phyloP scores from a whole-genome alignment of 768 basidiomycete species.

The Lactarius sanguifluus region DNA sequence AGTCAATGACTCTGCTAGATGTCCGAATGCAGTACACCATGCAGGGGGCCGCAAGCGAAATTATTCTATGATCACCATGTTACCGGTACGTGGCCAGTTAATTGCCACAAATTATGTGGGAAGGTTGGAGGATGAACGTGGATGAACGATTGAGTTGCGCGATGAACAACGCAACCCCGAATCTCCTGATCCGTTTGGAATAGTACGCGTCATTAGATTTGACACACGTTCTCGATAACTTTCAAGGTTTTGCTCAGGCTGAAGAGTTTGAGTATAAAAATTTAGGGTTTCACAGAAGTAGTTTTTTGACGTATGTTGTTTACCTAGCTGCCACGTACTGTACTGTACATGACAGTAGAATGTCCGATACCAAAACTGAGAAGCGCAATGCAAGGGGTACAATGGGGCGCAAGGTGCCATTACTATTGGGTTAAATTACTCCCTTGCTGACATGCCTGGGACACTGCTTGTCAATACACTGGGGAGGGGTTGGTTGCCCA shows the following conservation, averaged over 20 bases:
- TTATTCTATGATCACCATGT: background rate
- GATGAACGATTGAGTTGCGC: background rate
- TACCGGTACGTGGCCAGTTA: background rate
- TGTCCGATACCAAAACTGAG: background rate
- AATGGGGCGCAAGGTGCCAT: background rate
- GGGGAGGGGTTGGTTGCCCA: slow-evolving; percentile 66
- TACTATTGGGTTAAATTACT: slow-evolving; percentile 16
- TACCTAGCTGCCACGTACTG: background rate
- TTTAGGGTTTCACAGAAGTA: background rate
- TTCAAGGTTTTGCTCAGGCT: background rate
- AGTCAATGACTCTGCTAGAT: background rate
- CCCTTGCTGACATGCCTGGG: slow-evolving; percentile 25
- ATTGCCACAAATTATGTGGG: background rate
- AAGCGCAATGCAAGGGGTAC: background rate
- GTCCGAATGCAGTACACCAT: background rate
- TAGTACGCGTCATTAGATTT: background rate
- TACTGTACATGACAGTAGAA: slow-evolving; percentile 3
- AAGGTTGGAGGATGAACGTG: background rate
- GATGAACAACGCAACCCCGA: background rate
- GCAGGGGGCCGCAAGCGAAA: background rate
- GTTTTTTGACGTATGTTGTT: background rate
- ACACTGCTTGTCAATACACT: slow-evolving; percentile 68
- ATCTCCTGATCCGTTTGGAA: background rate
- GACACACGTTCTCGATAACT: background rate
- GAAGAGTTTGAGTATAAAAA: background rate